Evolutionary conservation across 352 stramenopile genomes (phyloP).

Genomic region (Paralagenidium karlingii): DNA sequence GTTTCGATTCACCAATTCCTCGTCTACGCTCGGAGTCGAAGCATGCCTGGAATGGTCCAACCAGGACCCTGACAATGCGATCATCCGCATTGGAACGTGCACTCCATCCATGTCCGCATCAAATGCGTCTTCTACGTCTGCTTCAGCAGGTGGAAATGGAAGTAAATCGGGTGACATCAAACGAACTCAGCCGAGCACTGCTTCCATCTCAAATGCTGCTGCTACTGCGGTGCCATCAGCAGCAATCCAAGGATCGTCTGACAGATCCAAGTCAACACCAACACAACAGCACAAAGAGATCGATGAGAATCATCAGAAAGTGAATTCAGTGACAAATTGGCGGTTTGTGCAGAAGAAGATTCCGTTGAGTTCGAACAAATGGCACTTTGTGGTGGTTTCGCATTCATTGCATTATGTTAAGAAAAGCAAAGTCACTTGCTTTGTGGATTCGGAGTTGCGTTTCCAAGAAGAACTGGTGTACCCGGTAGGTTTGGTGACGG

Average conservation of each 20-base stretch:
- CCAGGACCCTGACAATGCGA: conserved; percentile 12
- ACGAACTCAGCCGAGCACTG: conserved; percentile 10
- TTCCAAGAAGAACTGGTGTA: conserved; percentile 69
- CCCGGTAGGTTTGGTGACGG: conserved; percentile 51
- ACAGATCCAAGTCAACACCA: conserved; percentile 1
- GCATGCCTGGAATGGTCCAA: conserved; percentile 37
- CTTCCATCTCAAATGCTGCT: conserved; percentile 18
- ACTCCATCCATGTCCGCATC: conserved; percentile 10
- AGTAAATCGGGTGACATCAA: not conserved
- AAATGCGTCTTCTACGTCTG: not conserved
- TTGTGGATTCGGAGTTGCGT: conserved; percentile 40
- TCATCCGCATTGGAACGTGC: conserved; percentile 44
- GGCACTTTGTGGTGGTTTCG: conserved; percentile 62
- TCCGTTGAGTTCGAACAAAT: conserved; percentile 16
- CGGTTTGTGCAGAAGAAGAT: conserved; percentile 19
- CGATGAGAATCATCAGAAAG: conserved; percentile 2
- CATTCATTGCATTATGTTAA: conserved; percentile 79
- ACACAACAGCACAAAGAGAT: not conserved
- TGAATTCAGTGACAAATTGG: conserved; percentile 22
- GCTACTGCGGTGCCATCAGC: conserved; percentile 8
- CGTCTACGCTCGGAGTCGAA: conserved; percentile 56
- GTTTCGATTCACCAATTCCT: conserved; percentile 61
- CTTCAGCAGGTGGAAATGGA: not conserved
- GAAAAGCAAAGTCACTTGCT: conserved; percentile 72
- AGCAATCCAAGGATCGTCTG: too few species aligned